A percentile compares a stretch with the other conserved stretches of the same genome.
phyloP scores from a whole-genome alignment of 2,329 filamentous ascomycete species.

The Monosporascus sp. region DNA sequence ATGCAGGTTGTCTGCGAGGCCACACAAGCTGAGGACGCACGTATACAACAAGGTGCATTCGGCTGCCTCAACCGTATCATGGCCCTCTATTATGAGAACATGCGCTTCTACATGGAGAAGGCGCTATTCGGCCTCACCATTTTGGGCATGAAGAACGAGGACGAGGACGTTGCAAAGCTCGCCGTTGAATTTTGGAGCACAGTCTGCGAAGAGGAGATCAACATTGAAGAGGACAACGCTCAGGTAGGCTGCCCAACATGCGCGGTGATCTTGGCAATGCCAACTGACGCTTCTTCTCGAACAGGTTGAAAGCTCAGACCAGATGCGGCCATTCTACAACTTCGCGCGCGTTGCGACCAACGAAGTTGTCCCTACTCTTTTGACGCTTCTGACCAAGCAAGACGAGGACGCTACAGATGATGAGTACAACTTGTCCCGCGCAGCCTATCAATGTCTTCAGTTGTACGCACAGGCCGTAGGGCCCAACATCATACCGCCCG shows the following conservation, averaged over 20 bases:
- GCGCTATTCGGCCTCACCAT: conserved; percentile 96
- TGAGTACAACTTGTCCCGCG: conserved; percentile 94
- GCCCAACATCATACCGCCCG: conserved; percentile 75
- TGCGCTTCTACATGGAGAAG: conserved; percentile 99
- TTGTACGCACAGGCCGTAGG: conserved; percentile 92
- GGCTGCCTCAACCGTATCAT: conserved; percentile 98
- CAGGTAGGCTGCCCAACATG: conserved; percentile 45
- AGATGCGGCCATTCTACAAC: conserved; percentile 90
- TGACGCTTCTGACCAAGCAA: conserved; percentile 88
- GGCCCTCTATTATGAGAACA: conserved; percentile 98
- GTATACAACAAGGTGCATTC: conserved; percentile 94
- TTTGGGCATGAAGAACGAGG: conserved; percentile 95
- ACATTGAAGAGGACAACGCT: conserved; percentile 94
- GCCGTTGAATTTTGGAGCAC: conserved; percentile 99
- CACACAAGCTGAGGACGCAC: conserved; percentile 83
- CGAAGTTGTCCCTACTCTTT: conserved; percentile 89
- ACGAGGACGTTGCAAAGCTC: conserved; percentile 96
- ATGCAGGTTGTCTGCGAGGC: conserved; percentile 99
- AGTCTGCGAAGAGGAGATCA: conserved; percentile 98
- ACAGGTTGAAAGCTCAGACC: conserved; percentile 66
- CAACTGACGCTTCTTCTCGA: conserved; percentile 1
- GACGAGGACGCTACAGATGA: conserved; percentile 96
- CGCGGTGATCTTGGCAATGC: conserved; percentile 2
- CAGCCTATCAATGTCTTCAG: conserved; percentile 93
- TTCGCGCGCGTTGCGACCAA: conserved; percentile 89